Evolutionary conservation across 1,139 yeast species (phyloP), one percentile per base, ranked within the genome.

Genomic region (Saccharomyces hybrid): DNA sequence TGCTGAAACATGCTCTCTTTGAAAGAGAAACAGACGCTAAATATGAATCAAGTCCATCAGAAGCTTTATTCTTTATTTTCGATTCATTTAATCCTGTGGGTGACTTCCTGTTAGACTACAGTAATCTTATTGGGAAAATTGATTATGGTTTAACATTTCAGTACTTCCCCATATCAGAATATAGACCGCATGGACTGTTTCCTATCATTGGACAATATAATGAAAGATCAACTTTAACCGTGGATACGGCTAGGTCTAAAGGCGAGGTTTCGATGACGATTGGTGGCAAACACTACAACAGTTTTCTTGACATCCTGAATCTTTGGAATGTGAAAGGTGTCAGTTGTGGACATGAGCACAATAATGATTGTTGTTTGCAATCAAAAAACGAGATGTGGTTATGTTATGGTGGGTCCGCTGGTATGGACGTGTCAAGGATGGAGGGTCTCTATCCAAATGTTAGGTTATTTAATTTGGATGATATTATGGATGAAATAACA

Each of bases 261-360:
- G 44, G 44, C 9, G 25, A 38, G 11, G 44, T 38, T 38, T 38
- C 44, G 25, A 38, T 38, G 44, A 38, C 8, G 44, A 38, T 38
- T n/a, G 6, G 11, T 5, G 44, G 44, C 8, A 38, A 38, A 19
- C 23, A 38, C 6, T 38, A 54, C 60, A 3, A 55, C 61, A 51
- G 47, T 7, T 34, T 60, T 23, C 47, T 57, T 14, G 54, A 57
- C 27, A 48, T 58, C 1, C 46, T 68, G 29, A 58, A 59, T 16
- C 62, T 62, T 9, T 47, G 58, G 14, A 52, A 59, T 9, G 59
- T 64, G 13, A 70, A 73, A 49, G 82, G 73, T 0, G 73, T 79
- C 13, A 73, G 79, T 14, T 83, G 79, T 27, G 83, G 83, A 6
- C 80, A 78, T 58, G 84, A 80, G 58, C 83, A 79, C 62, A 79